Conservation (phyloP, 2,329 filamentous ascomycete genomes). For the Purpureocillium lavendulum region DNA sequence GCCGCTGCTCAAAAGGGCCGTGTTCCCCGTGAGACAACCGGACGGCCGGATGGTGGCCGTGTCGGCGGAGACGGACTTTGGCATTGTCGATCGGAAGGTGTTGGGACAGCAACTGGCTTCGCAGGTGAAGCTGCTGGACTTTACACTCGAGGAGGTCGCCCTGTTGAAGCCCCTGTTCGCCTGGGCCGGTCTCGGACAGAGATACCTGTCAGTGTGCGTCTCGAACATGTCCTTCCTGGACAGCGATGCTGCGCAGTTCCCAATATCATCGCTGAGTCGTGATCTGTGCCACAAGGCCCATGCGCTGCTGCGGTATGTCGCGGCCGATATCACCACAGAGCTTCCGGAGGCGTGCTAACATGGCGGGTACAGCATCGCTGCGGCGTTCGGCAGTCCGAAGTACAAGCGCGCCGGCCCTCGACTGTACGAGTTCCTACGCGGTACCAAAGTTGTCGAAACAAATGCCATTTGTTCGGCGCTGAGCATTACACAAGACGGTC, state of each 20-base stretch:
- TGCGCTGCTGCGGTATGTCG: conserved; percentile 20
- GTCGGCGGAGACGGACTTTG: conserved; percentile 16
- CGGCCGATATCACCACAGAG: too few species aligned
- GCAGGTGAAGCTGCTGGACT: conserved; percentile 24
- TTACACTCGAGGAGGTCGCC: conserved; percentile 21
- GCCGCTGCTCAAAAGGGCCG: conserved; percentile 4
- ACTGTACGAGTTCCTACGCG: conserved; percentile 8
- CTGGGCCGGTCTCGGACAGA: conserved; percentile 21
- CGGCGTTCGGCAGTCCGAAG: conserved; percentile 13
- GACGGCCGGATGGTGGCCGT: conserved; percentile 8
- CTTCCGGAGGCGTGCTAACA: too few species aligned
- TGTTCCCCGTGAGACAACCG: conserved; percentile 16
- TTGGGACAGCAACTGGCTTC: conserved; percentile 16
- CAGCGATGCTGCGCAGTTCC: conserved; percentile 2
- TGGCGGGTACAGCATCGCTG: conserved; percentile 10
- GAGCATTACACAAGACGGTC: conserved; percentile 16
- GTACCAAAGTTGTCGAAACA: conserved; percentile 18
- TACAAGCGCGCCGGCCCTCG: background rate
- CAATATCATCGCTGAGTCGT: conserved; percentile 12
- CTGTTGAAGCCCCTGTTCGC: conserved; percentile 19
- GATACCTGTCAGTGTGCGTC: conserved; percentile 23
- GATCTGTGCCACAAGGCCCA: conserved; percentile 21
- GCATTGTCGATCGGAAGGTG: conserved; percentile 22
- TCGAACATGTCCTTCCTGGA: conserved; percentile 23
- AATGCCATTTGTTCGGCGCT: conserved; percentile 19